phyloP scores from a whole-genome alignment of 768 basidiomycete species.

The Lactifluus subvellereus region DNA sequence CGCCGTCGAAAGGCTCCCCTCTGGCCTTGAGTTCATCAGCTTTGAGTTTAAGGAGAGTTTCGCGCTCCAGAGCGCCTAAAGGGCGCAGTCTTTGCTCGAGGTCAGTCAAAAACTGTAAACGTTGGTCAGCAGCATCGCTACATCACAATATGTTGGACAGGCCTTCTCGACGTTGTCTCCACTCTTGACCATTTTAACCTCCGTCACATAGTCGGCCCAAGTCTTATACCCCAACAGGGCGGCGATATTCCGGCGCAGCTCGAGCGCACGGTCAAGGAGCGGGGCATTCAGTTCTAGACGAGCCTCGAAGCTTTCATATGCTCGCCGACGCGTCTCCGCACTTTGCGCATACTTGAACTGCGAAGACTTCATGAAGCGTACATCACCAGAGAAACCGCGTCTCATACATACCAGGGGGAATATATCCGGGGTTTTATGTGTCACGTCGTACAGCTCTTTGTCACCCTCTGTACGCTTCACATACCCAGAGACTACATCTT shows the following conservation, averaged over 20 bases:
- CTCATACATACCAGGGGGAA: slow-evolving; percentile 56
- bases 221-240: slow-evolving; percentile 64
- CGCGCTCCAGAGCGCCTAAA: slow-evolving; percentile 61
- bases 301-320: slow-evolving; percentile 62
- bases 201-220: slow-evolving; percentile 82
- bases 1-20: slow-evolving; percentile 58
- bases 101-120: slow-evolving; percentile 64
- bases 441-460: slow-evolving; percentile 61
- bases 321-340: slow-evolving; percentile 60
- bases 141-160: slow-evolving; percentile 20
- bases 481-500: slow-evolving; percentile 75
- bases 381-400: background rate
- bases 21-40: slow-evolving; percentile 60
- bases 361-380: background rate
- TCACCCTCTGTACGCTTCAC: slow-evolving; percentile 54
- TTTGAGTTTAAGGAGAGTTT: slow-evolving; percentile 66
- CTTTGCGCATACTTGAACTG: slow-evolving; percentile 78
- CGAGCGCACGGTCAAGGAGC: slow-evolving; percentile 59
- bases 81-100: slow-evolving; percentile 69
- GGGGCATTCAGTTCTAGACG: slow-evolving; percentile 66
- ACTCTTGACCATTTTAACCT: slow-evolving; percentile 80
- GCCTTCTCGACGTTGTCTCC: slow-evolving; percentile 56
- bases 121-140: background rate
- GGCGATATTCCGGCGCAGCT: slow-evolving; percentile 65
- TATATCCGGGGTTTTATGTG: slow-evolving; percentile 80